Conservation (phyloP, 805 yeast species). For the Starmerella sirachaensis region DNA sequence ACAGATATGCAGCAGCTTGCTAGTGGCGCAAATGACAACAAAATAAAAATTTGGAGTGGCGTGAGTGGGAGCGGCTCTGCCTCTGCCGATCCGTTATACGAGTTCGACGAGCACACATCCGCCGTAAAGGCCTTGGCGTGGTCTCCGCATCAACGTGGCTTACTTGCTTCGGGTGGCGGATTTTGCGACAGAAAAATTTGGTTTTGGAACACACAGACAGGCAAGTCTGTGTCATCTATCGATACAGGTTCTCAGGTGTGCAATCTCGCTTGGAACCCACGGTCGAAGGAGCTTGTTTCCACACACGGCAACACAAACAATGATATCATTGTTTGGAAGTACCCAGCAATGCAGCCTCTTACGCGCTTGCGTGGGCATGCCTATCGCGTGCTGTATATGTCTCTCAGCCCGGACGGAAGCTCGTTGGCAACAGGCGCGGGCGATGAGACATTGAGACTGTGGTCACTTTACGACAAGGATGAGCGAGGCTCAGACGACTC, state of each 20-base stretch:
- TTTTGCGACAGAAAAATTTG: constrained; percentile 84
- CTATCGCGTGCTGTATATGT: constrained; percentile 75
- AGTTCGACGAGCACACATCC: constrained; percentile 73
- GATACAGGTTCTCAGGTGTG: constrained; percentile 96
- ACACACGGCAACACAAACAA: constrained; percentile 90
- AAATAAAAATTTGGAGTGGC: constrained; percentile 80
- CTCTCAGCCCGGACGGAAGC: constrained; percentile 91
- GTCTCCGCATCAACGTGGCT: constrained; percentile 95
- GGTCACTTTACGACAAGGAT: constrained; percentile 86
- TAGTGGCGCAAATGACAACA: constrained; percentile 91
- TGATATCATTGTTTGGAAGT: constrained; percentile 89
- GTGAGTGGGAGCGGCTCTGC: constrained; percentile 25
- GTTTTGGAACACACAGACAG: constrained; percentile 83
- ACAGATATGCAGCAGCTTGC: constrained; percentile 83
- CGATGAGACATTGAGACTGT: constrained; percentile 87
- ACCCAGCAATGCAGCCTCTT: constrained; percentile 81
- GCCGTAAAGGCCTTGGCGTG: constrained; percentile 95
- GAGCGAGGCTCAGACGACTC: constrained; percentile 14
- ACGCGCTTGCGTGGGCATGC: constrained; percentile 93
- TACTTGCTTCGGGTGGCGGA: constrained; percentile 93
- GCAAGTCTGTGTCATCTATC: constrained; percentile 59
- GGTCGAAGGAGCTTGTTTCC: constrained; percentile 82
- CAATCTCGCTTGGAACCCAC: constrained; percentile 83
- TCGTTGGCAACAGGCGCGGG: constrained; percentile 98
- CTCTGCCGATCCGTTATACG: constrained; percentile 48